Base-by-base conservation (phyloP, 2,329 filamentous ascomycete genomes). In the Calonectria hawksworthii region DNA sequence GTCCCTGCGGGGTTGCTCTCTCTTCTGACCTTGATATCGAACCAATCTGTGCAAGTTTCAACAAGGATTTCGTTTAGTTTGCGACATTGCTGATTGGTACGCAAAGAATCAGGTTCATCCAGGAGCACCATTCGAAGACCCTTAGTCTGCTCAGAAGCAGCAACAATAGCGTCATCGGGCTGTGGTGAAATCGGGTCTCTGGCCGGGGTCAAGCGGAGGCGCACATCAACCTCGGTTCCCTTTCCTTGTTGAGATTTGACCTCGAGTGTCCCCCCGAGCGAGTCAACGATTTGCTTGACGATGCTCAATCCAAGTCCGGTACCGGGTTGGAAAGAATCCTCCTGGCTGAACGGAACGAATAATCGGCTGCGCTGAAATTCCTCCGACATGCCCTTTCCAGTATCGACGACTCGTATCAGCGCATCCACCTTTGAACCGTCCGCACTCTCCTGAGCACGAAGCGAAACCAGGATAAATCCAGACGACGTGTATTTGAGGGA, bases 231-330 rank as follows among this genome's bases (percentile, higher is more conserved):
- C 28, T 89, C 88, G 0, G 92, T 93, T 1, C 92, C 92, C 51
- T 87, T 85, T 2, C 88, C 87, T 13, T 87, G 84, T 68, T 90
- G 86, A 65, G 88, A 91, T 36, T 86, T 86, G 47, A 94, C 87
- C 13, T 90, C 87, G 51, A 94, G 91, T 8, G 85, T 88, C 0
- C 93, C 93, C 32, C 89, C 88, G 1, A 94, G 84, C 28, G 91
- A 89, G 59, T 90, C 88, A 16, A 93, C 89, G 50, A 94, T 90
- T 68, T 87, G 86, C 47, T 88, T 88, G 28, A 94, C 92, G 21
- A 94, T 92, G 21, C 90, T 92, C 56, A 94, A 83, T 0, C 93
- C 93, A 0, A 94, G 84, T 0, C 92, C 92, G 0, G 91, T 91
- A 0, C 92, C 92, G 6, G 89, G 88, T 3, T 90, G 88, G 23